Conservation (phyloP, 331 rosid species). For the Acacia concinna region DNA sequence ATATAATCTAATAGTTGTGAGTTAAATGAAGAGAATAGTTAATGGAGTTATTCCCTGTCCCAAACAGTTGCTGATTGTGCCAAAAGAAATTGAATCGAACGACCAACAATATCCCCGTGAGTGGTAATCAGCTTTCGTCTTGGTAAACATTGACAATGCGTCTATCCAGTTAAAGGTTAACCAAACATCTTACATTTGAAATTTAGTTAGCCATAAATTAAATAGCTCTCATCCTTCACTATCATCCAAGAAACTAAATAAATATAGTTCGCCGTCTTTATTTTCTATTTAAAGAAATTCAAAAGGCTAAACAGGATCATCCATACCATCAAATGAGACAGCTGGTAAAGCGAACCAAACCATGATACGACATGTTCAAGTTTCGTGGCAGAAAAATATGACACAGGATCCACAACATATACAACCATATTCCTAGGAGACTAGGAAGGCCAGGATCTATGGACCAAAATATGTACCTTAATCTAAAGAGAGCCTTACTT, state of each 20-base stretch:
- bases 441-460: conserved; percentile 20
- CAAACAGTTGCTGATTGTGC: background rate
- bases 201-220: background rate
- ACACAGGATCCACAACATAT: conserved; percentile 33
- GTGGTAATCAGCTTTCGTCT: background rate
- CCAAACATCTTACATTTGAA: background rate
- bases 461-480: conserved; percentile 37
- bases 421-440: conserved; percentile 34
- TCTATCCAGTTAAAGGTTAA: background rate
- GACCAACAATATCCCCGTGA: background rate
- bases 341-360: conserved; percentile 6
- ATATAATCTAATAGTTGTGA: no score
- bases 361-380: conserved; percentile 15
- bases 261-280: background rate
- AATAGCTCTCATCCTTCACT: background rate
- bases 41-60: background rate
- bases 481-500: conserved; percentile 28
- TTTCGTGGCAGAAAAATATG: conserved; percentile 7
- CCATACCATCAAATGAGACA: background rate
- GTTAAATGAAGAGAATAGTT: no score
- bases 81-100: background rate
- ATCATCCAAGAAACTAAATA: background rate
- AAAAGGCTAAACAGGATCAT: conserved; percentile 5
- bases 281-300: background rate
- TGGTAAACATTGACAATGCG: background rate